Evolutionary conservation across 495 filamentous ascomycete genomes (phyloP).

Genomic region (Podospora conica): DNA sequence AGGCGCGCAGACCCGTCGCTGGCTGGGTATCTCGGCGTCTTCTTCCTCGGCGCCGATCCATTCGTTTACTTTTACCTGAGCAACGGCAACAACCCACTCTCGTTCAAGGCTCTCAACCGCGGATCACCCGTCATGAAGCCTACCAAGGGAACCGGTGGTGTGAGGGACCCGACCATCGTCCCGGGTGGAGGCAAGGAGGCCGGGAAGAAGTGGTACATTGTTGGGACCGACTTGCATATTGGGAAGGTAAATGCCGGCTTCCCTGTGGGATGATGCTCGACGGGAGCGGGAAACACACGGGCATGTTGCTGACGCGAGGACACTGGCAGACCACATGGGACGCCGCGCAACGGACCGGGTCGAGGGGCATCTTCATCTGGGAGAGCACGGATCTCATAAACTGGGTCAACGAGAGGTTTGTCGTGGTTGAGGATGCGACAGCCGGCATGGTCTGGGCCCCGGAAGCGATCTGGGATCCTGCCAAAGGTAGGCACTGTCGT

Average conservation of each 20-base stretch:
- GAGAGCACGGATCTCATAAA: conserved; percentile 46
- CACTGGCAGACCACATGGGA: conserved; percentile 44
- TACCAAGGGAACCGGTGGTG: conserved; percentile 45
- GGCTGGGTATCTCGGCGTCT: conserved; percentile 45
- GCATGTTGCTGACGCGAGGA: background rate
- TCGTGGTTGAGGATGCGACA: conserved; percentile 41
- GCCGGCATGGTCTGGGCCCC: conserved; percentile 55
- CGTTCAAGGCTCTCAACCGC: conserved; percentile 42
- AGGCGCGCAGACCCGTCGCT: conserved; percentile 35
- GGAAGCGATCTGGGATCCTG: conserved; percentile 47
- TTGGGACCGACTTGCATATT: conserved; percentile 49
- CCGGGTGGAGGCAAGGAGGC: conserved; percentile 43
- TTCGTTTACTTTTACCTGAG: conserved; percentile 50
- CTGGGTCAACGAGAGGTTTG: conserved; percentile 44
- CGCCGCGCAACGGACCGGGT: conserved; percentile 43
- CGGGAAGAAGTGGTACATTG: conserved; percentile 49
- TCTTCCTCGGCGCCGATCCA: conserved; percentile 49
- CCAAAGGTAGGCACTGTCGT: conserved; percentile 29
- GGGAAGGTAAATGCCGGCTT: conserved; percentile 31
- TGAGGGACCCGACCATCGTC: conserved; percentile 44
- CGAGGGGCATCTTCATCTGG: conserved; percentile 48
- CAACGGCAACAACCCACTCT: conserved; percentile 43
- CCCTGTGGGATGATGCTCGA: background rate
- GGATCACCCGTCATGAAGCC: conserved; percentile 44
- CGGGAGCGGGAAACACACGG: background rate